Conservation (phyloP, 768 basidiomycete genomes). For the Rhizopogon salebrosus region DNA sequence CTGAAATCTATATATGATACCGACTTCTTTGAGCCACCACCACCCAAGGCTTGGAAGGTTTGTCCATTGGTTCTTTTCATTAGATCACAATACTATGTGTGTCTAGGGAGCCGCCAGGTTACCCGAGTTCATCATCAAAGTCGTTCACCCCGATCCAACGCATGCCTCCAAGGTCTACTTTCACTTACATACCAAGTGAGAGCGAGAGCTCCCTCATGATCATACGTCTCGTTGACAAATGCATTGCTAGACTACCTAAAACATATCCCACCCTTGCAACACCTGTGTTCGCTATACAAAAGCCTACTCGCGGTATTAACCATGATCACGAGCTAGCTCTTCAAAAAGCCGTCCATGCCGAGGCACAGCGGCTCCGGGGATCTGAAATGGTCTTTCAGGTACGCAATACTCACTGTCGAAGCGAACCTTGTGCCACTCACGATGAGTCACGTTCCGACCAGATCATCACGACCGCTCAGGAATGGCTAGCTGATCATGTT, state of each 20-base stretch:
- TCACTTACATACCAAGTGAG: constrained; percentile 67
- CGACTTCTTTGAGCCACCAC: constrained; percentile 68
- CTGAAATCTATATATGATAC: constrained; percentile 77
- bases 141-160: constrained; percentile 57
- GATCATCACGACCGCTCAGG: constrained; percentile 65
- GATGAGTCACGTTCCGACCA: constrained; percentile 19
- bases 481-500: constrained; percentile 62
- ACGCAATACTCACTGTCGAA: constrained; percentile 10
- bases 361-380: constrained; percentile 62
- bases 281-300: constrained; percentile 64
- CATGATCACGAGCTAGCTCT: constrained; percentile 54
- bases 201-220: constrained; percentile 15
- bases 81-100: constrained; percentile 1
- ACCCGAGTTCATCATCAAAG: constrained; percentile 73
- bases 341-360: constrained; percentile 53
- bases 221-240: constrained; percentile 1
- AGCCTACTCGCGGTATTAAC: constrained; percentile 53
- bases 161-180: constrained; percentile 57
- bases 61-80: constrained; percentile 6
- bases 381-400: constrained; percentile 80
- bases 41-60: constrained; percentile 84
- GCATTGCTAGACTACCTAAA: constrained; percentile 58
- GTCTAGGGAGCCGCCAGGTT: constrained; percentile 59
- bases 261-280: constrained; percentile 74
- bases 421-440: constrained; percentile 3